Conservation (phyloP, 805 yeast species). For the Martiniozyma abietophila region DNA sequence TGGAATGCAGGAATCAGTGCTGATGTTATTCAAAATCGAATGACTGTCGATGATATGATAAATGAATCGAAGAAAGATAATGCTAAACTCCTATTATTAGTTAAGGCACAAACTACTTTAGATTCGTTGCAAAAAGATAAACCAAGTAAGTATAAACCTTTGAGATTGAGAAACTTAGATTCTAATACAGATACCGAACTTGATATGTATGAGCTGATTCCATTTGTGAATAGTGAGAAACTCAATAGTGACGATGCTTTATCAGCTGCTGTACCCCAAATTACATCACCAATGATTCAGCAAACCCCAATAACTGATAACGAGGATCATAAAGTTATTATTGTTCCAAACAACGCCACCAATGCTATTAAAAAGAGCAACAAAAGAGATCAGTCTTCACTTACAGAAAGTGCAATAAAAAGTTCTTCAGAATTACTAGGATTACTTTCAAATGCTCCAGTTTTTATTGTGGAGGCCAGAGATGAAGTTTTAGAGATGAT, state of each 20-base stretch:
- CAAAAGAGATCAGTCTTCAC: conserved; percentile 66
- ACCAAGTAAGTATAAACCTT: conserved; percentile 60
- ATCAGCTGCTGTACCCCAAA: conserved; percentile 1
- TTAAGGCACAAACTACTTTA: conserved; percentile 52
- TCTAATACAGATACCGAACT: conserved; percentile 62
- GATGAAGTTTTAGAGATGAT: conserved; percentile 86
- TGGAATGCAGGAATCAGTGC: conserved; percentile 80
- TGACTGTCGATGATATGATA: conserved; percentile 53
- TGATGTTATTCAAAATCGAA: conserved; percentile 45
- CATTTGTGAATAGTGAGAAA: conserved; percentile 27
- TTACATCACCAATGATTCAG: background rate
- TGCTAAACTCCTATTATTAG: conserved; percentile 65
- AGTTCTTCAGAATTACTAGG: conserved; percentile 48
- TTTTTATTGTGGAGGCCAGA: conserved; percentile 67
- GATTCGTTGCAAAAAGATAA: conserved; percentile 13
- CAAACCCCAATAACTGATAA: conserved; percentile 1
- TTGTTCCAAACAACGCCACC: conserved; percentile 74
- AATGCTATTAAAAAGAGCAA: conserved; percentile 67
- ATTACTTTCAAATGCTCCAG: conserved; percentile 55
- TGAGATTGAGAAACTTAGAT: conserved; percentile 58
- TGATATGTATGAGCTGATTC: conserved; percentile 55
- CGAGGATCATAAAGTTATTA: conserved; percentile 44
- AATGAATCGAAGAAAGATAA: conserved; percentile 60
- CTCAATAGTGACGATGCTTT: conserved; percentile 8
- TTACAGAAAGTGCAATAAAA: conserved; percentile 62